Evolutionary conservation across 495 filamentous ascomycete species (phyloP).

Genomic region (Aspergillus mulundensis): DNA sequence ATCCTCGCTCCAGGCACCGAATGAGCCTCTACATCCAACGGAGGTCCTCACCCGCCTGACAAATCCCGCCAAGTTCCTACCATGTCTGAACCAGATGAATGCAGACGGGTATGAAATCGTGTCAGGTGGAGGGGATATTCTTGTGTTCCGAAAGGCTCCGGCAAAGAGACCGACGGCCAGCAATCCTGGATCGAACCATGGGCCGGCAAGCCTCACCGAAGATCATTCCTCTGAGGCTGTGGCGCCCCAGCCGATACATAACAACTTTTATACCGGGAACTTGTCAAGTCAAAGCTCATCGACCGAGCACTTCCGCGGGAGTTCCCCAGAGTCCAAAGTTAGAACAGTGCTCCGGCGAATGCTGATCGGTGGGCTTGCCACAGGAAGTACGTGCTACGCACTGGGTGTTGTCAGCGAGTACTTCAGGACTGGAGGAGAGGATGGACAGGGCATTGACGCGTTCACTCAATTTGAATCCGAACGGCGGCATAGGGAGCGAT

Average conservation of each 20-base stretch:
- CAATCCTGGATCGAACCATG: neutral
- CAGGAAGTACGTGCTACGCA: conserved; percentile 62
- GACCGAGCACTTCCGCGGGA: neutral
- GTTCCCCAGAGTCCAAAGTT: conserved; percentile 17
- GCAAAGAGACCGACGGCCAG: neutral
- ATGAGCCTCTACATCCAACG: conserved; percentile 47
- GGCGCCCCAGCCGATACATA: conserved; percentile 1
- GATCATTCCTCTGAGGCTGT: neutral
- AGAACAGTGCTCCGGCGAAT: conserved; percentile 46
- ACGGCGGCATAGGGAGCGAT: conserved; percentile 25
- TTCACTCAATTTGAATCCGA: conserved; percentile 47
- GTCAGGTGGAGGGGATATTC: conserved; percentile 62
- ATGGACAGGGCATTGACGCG: conserved; percentile 51
- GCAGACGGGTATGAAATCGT: conserved; percentile 70
- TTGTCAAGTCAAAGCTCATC: neutral
- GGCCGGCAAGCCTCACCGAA: neutral
- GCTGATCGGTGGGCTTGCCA: conserved; percentile 52
- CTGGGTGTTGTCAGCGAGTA: conserved; percentile 66
- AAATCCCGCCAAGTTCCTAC: conserved; percentile 67
- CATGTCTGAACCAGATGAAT: conserved; percentile 61
- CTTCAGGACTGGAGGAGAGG: conserved; percentile 55
- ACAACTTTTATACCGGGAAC: neutral
- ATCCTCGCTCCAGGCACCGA: conserved; percentile 42
- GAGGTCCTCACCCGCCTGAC: conserved; percentile 65
- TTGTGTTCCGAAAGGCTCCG: conserved; percentile 64